These are phyloP conservation scores for Solanum neorickii DNA, from an alignment of 257 asterid genomes.

Conservation along the genomic window DNA sequence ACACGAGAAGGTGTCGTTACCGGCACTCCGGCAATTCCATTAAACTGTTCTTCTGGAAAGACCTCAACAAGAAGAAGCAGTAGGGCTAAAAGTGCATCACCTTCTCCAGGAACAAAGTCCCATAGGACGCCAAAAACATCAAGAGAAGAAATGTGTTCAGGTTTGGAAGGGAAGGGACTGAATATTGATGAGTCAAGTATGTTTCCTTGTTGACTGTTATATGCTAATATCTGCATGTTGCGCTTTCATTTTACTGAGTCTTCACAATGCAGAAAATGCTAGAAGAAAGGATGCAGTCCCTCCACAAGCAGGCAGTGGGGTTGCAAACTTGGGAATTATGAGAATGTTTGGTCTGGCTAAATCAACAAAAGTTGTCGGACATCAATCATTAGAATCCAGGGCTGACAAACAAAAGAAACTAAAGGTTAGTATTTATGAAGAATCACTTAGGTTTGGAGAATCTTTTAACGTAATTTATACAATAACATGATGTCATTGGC, in stretches of 20 bases:
- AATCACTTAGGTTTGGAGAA: not conserved
- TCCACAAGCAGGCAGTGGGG: conserved; percentile 32
- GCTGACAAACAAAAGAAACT: conserved; percentile 32
- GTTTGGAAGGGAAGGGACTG: conserved; percentile 18
- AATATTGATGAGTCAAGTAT: conserved; percentile 36
- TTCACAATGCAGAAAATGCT: conserved; percentile 35
- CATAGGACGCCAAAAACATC: conserved; percentile 32
- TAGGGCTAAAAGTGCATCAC: conserved; percentile 24
- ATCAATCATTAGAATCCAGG: conserved; percentile 25
- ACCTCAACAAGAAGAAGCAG: conserved; percentile 22
- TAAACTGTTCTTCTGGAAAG: conserved; percentile 23
- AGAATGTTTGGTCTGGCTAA: conserved; percentile 43
- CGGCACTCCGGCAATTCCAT: not conserved
- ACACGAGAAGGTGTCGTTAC: conserved; percentile 19
- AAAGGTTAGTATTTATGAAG: conserved; percentile 35
- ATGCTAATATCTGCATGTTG: not conserved
- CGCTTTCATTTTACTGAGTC: conserved; percentile 11
- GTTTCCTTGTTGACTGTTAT: conserved; percentile 4
- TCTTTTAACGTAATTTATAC: not conserved
- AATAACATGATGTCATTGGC: not conserved
- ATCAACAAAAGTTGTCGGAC: conserved; percentile 31
- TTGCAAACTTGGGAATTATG: conserved; percentile 29
- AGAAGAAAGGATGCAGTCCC: conserved; percentile 25
- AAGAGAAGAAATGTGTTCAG: conserved; percentile 36
- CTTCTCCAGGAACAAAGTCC: conserved; percentile 25